These are phyloP conservation scores for Magnaporthales sp. DNA, from an alignment of 2,329 filamentous ascomycete genomes.

Conservation along the genomic window DNA sequence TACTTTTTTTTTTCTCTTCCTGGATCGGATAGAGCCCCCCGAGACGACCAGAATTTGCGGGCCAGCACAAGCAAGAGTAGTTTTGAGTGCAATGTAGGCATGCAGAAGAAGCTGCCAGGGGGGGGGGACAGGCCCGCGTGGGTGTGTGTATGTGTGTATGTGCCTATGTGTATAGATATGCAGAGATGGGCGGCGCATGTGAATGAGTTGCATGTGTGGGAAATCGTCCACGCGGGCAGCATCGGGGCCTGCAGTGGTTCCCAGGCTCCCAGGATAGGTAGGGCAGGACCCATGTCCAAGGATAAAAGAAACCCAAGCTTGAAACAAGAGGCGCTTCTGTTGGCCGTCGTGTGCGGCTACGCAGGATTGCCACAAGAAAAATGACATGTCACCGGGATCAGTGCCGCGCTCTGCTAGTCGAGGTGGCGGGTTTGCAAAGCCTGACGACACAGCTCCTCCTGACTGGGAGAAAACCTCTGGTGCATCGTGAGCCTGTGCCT, in stretches of 20 bases:
- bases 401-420: neutral
- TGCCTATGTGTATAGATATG: neutral
- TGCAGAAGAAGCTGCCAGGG: neutral
- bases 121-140: neutral
- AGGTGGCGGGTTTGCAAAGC: neutral
- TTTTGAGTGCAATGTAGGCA: neutral
- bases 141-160: neutral
- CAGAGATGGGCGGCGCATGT: neutral
- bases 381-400: neutral
- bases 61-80: neutral
- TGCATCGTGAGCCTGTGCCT: neutral
- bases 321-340: constrained; percentile 1
- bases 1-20: no score
- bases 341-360: neutral
- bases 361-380: neutral
- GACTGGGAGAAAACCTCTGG: neutral
- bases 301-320: neutral
- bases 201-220: neutral
- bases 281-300: neutral
- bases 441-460: neutral
- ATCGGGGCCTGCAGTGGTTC: neutral
- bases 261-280: neutral
- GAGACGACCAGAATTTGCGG: no score
- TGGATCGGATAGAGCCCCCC: no score
- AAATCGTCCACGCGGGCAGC: neutral